phyloP scores from a whole-genome alignment of 768 basidiomycete species.

The Leccinum aurantiacum region DNA sequence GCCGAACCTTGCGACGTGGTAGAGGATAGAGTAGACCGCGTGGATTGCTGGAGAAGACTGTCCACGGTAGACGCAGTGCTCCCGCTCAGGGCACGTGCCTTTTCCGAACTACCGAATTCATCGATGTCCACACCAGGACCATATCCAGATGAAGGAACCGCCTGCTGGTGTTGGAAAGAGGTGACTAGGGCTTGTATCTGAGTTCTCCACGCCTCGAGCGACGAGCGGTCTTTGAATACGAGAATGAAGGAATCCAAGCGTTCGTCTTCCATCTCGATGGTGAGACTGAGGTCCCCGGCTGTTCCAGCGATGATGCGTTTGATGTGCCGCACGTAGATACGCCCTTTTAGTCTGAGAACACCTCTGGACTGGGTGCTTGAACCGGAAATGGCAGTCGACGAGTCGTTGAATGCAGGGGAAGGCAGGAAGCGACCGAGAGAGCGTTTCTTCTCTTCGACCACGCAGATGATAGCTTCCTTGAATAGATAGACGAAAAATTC shows the following conservation, averaged over 20 bases:
- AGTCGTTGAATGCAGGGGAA: constrained; percentile 56
- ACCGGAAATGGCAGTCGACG: constrained; percentile 41
- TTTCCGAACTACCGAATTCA: constrained; percentile 75
- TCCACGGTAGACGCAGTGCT: constrained; percentile 58
- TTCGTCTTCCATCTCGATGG: constrained; percentile 98
- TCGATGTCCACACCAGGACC: constrained; percentile 56
- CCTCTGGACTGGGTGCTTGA: constrained; percentile 45
- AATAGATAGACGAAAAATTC: constrained; percentile 98
- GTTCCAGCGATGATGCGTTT: constrained; percentile 82
- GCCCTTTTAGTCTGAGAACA: constrained; percentile 87
- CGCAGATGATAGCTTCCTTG: constrained; percentile 96
- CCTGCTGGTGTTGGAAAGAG: constrained; percentile 60
- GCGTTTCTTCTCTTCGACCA: constrained; percentile 93
- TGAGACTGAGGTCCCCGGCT: constrained; percentile 85
- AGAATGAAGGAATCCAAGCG: constrained; percentile 91
- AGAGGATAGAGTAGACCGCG: constrained; percentile 71
- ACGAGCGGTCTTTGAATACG: constrained; percentile 88
- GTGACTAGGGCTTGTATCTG: constrained; percentile 80
- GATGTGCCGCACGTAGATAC: constrained; percentile 95
- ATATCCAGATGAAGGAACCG: constrained; percentile 33
- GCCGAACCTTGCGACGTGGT: constrained; percentile 68
- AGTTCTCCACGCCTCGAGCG: constrained; percentile 84
- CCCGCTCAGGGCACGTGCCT: constrained; percentile 79
- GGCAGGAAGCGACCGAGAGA: constrained; percentile 74
- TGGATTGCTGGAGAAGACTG: constrained; percentile 65